These are phyloP conservation scores for Mesembryanthemum crystallinum DNA, from an alignment of 148 eudicot species.

Conservation along the genomic window DNA sequence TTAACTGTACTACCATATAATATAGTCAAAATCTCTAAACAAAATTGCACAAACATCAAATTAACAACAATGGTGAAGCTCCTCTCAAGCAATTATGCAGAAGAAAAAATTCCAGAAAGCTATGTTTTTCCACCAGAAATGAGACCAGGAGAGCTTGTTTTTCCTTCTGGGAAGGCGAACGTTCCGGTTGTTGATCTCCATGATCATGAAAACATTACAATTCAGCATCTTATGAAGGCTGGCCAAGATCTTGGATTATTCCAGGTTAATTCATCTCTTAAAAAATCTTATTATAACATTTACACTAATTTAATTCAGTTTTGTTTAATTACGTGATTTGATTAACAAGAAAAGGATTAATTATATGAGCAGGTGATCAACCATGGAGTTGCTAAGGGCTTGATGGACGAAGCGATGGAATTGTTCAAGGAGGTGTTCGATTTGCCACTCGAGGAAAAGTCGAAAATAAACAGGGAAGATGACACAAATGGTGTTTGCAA, in stretches of 20 bases:
- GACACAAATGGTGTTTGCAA: conserved; percentile 13
- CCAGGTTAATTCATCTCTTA: conserved; percentile 7
- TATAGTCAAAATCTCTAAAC: background rate
- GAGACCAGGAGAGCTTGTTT: conserved; percentile 15
- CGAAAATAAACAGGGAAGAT: conserved; percentile 16
- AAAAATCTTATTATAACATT: too few species aligned
- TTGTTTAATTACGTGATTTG: too few species aligned
- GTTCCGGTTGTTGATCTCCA: conserved; percentile 22
- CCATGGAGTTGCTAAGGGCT: conserved; percentile 1
- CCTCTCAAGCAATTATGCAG: background rate
- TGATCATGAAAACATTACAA: conserved; percentile 7
- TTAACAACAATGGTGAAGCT: conserved; percentile 3
- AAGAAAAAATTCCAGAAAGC: conserved; percentile 8
- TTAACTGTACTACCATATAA: background rate
- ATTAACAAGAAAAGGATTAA: background rate
- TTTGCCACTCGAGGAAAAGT: conserved; percentile 15
- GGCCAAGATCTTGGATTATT: conserved; percentile 20
- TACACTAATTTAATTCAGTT: too few species aligned
- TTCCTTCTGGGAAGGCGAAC: background rate
- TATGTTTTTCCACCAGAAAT: conserved; percentile 18
- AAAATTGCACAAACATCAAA: background rate
- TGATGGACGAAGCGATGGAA: conserved; percentile 15
- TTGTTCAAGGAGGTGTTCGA: conserved; percentile 16
- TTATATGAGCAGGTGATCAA: conserved; percentile 14
- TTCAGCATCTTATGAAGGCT: conserved; percentile 3